Base-by-base conservation (phyloP, 2,329 filamentous ascomycete species). In the Penicillium verrucosum region DNA sequence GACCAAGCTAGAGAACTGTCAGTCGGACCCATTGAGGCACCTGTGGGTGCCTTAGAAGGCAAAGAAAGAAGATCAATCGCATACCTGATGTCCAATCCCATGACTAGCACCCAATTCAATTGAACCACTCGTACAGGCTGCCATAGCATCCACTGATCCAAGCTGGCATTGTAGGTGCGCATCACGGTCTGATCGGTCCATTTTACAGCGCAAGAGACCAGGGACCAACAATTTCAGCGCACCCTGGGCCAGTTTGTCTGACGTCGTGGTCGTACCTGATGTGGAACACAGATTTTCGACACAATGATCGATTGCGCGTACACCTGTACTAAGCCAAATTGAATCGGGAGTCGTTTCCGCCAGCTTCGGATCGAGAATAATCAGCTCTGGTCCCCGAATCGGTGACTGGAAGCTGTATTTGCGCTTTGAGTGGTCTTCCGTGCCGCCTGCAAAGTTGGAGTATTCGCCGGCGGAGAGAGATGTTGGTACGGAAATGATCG, bases 301-400 rank as follows among this genome's bases (percentile, higher is more conserved):
- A 54, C 82, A 85, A 63, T 85, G 82, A 61, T 85, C 83, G 0
- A 85, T 76, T 0, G 80, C 77, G 9, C 83, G 74, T 8, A 86
- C 74, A 0, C 85, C 84, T 0, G 82, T 84, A 42, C 79, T 81
- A 1, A 86, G 71, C 84, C 83, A 87, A 21, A 84, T 74, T 21
- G 72, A 71, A 1, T 74, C 70, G 0, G 83, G 84, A 0, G 83
- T 85, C 0, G 79, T 80, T 2, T 73, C 67, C 16, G 75, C 77
- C 0, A 86, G 71, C 14, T 75, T 71, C 2, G 84, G 81, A 55
- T 86, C 83, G 2, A 85, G 78, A 37, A 87, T 81, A 5, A 86
- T 74, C 4, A 87, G 74, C 5, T 77, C 68, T 0, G 83, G 77
- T 0, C 79, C 77, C 30, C 75, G 73, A 5, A 70, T 66, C 0